Base-by-base conservation (phyloP, 176 grass and related monocot species). In the Guadua angustifolia region DNA sequence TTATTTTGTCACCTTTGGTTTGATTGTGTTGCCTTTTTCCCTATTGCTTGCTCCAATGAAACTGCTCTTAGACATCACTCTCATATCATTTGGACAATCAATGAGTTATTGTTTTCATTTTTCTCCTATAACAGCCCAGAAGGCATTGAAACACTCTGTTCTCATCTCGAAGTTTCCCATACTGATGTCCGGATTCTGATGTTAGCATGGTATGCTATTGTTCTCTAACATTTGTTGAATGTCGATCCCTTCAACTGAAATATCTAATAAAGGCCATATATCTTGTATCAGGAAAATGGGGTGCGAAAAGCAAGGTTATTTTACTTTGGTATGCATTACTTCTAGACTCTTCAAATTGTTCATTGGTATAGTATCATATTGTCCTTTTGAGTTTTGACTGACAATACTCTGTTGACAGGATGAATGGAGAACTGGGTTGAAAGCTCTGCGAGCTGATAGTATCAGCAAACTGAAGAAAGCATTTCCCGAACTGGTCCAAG, bases 181-280 rank as follows among this genome's bases (percentile, higher is more conserved):
- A 99, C 97, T 5, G 97, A 99, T 89, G 91, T 96, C 78, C 93
- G 93, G 85, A 96, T 99, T 92, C 88, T 99, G 69, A 99, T 99
- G 93, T 89, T 99, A 71, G 97, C 97, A 70, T 99, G 97, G 97
- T 96, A 95, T 87, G 81, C 9, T 10, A 69, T 52, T 46, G 5
- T 86, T 71, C 25, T 88, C 42, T 82, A 51, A 56, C 64, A 52
- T 45, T 47, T 62, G 4, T 35, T 21, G 35, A 59, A 64, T 81
- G 12, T 12, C 67, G 21, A 25, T 84, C 69, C 21, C 9, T 79
- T 71, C 78, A 21, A 55, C 63, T 85, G 15, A 44, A 43, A 79
- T 87, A 74, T 83, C 38, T 89, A 67, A 87, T 63, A 36, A 22
- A 36, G 58, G 9, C 2, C 16, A 73, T 87, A 24, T 50, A 24